Percentiles rank a stretch among this genome's conserved stretches.
phyloP scores from a whole-genome alignment of 179 eudicot genomes.

The Beta lomatogona region DNA sequence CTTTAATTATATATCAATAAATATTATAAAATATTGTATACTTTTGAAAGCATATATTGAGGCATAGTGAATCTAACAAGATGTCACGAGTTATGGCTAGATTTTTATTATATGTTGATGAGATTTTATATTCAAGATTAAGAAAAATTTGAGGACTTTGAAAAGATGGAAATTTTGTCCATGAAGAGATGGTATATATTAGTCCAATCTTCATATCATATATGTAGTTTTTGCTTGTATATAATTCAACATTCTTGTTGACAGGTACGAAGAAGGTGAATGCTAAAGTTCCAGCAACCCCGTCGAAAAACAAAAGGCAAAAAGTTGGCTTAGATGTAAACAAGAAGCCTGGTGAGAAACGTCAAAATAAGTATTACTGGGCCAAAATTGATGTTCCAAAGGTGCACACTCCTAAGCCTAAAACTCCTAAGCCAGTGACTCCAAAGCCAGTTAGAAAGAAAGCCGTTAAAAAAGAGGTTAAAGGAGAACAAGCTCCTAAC shows the following conservation, averaged over 20 bases:
- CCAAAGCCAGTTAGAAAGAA: not conserved
- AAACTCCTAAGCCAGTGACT: too few species aligned
- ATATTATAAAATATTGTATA: too few species aligned
- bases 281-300: not conserved
- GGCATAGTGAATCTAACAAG: too few species aligned
- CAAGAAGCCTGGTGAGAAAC: constrained; percentile 48
- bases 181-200: too few species aligned
- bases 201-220: not conserved
- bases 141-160: too few species aligned
- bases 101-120: too few species aligned
- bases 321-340: constrained; percentile 42
- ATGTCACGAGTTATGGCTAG: too few species aligned
- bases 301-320: constrained; percentile 26
- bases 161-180: too few species aligned
- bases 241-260: not conserved
- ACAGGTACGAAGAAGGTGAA: not conserved
- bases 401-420: constrained; percentile 20
- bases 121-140: too few species aligned
- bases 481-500: not conserved
- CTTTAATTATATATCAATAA: too few species aligned
- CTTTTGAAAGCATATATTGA: too few species aligned
- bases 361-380: constrained; percentile 58
- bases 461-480: not conserved
- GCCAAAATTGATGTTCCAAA: constrained; percentile 68
- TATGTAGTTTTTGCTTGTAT: not conserved